phyloP scores from a whole-genome alignment of 164 flowering plant genomes.

The Chimonanthus salicifolius region DNA sequence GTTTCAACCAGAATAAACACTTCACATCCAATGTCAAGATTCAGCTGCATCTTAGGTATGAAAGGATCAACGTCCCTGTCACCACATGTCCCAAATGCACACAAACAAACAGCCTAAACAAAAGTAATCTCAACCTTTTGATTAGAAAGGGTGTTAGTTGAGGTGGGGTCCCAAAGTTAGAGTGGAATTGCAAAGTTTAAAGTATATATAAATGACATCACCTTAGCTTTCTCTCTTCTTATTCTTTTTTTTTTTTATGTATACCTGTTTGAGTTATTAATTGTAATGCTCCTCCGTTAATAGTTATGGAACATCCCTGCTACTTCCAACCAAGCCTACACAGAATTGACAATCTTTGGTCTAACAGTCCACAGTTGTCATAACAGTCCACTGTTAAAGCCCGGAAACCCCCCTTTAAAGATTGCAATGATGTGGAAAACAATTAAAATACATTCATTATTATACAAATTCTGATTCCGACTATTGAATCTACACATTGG shows the following conservation, averaged over 20 bases:
- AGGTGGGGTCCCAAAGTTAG: not conserved
- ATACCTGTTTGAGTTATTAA: too few species aligned
- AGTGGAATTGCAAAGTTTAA: not conserved
- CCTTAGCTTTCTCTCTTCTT: too few species aligned
- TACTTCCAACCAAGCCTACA: not conserved
- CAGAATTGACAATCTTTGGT: not conserved
- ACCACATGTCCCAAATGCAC: not conserved
- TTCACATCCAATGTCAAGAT: not conserved
- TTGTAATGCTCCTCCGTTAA: not conserved
- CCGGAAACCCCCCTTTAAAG: not conserved
- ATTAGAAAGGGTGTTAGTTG: not conserved
- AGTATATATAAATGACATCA: too few species aligned
- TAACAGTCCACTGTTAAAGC: not conserved
- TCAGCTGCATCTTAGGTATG: not conserved
- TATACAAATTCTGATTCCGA: too few species aligned
- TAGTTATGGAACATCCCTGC: not conserved
- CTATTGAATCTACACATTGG: not conserved
- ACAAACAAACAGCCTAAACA: not conserved
- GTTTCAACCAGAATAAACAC: constrained; percentile 1
- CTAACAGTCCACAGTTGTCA: not conserved
- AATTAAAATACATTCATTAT: not conserved
- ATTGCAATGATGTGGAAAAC: not conserved
- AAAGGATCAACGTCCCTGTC: not conserved
- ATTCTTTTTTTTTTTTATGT: too few species aligned
- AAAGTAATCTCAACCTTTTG: not conserved